Percentiles rank a stretch among this genome's conserved stretches.
Evolutionary conservation across 257 asterid genomes (phyloP).

Genomic region (Plectranthus barbatus): DNA sequence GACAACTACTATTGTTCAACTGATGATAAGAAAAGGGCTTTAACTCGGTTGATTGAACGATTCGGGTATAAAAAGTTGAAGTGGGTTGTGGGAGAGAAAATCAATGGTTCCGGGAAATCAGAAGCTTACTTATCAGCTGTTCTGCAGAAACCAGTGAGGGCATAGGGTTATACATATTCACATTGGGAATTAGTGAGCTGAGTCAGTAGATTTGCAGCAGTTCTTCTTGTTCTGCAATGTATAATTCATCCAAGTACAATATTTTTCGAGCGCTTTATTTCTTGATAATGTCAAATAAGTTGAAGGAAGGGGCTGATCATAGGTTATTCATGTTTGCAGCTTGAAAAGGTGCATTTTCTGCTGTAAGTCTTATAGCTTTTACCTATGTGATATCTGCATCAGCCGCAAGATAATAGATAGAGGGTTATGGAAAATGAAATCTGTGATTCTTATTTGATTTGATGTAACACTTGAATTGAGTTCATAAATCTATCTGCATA

Average conservation of each 20-base stretch:
- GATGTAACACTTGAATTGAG: conserved; percentile 7
- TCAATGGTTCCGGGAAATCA: conserved; percentile 54
- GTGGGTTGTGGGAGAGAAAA: conserved; percentile 85
- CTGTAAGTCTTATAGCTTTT: conserved; percentile 8
- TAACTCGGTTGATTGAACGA: conserved; percentile 61
- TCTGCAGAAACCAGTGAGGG: conserved; percentile 66
- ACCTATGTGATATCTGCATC: conserved; percentile 16
- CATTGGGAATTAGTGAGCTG: conserved; percentile 5
- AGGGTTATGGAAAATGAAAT: conserved; percentile 13
- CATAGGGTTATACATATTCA: conserved; percentile 11
- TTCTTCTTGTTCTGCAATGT: conserved; percentile 9
- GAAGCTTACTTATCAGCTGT: conserved; percentile 74
- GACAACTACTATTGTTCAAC: conserved; percentile 57
- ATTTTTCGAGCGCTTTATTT: conserved; percentile 14
- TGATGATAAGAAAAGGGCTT: conserved; percentile 55
- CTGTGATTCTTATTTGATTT: conserved; percentile 11
- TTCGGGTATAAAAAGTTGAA: conserved; percentile 78
- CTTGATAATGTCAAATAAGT: conserved; percentile 29
- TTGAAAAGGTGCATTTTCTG: conserved; percentile 11
- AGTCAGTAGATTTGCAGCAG: background rate
- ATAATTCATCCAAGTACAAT: conserved; percentile 15
- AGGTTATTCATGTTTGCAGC: conserved; percentile 14
- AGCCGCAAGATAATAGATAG: conserved; percentile 13
- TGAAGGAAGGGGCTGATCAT: conserved; percentile 12
- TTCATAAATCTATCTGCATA: conserved; percentile 9